A percentile compares a stretch with the other conserved stretches of the same genome.
Evolutionary conservation across 2,329 filamentous ascomycete species (phyloP).

Genomic region (Domatiomyces catenatus): DNA sequence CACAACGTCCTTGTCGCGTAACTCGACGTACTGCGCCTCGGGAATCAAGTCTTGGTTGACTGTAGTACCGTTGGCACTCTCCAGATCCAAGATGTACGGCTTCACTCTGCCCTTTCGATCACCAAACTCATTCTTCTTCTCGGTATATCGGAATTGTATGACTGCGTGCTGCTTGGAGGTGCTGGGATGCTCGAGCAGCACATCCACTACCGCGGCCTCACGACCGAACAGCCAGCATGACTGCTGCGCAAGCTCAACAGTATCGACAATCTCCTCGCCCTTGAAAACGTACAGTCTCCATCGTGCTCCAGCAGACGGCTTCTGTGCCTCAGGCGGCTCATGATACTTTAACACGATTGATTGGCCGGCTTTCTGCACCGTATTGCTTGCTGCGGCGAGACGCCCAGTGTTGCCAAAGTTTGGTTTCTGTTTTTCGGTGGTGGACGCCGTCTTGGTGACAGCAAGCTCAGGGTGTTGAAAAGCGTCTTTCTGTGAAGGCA

Average conservation of each 20-base stretch:
- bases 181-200: conserved; percentile 76
- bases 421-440: conserved; percentile 61
- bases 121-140: conserved; percentile 72
- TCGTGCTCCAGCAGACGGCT: conserved; percentile 58
- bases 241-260: conserved; percentile 56
- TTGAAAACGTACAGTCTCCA: conserved; percentile 96
- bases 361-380: conserved; percentile 46
- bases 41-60: conserved; percentile 65
- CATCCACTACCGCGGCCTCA: conserved; percentile 64
- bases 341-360: conserved; percentile 83
- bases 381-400: conserved; percentile 78
- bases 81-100: conserved; percentile 85
- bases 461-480: conserved; percentile 21
- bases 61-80: conserved; percentile 78
- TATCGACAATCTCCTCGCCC: conserved; percentile 62
- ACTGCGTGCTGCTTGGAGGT: conserved; percentile 92
- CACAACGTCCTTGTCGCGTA: conserved; percentile 77
- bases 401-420: conserved; percentile 71
- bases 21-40: conserved; percentile 65
- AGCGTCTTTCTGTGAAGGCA: conserved; percentile 33
- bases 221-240: conserved; percentile 87
- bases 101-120: conserved; percentile 65
- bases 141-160: conserved; percentile 76
- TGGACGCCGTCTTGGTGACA: conserved; percentile 14
- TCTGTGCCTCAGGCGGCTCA: conserved; percentile 83